Evolutionary conservation across 2,329 filamentous ascomycete species (phyloP).

Genomic region (Rutstroemia sp.): DNA sequence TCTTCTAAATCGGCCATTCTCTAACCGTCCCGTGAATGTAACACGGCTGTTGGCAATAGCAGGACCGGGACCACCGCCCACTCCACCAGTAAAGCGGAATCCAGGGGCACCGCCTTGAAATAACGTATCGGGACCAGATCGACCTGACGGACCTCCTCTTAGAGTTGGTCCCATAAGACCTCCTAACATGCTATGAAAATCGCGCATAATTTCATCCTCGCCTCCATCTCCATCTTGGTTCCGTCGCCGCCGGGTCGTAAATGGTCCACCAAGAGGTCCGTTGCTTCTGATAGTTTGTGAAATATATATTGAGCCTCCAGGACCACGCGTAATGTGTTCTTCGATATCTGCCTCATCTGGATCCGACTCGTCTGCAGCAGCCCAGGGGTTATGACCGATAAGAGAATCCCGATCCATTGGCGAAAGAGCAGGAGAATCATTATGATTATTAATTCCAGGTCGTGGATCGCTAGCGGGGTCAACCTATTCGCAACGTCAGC

Average conservation of each 20-base stretch:
- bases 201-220: slow-evolving; percentile 27
- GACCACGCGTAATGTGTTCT: slow-evolving; percentile 32
- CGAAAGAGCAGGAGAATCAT: slow-evolving; percentile 11
- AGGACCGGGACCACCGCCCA: slow-evolving; percentile 13
- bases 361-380: slow-evolving; percentile 38
- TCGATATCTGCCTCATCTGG: slow-evolving; percentile 54
- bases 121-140: slow-evolving; percentile 26
- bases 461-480: slow-evolving; percentile 56
- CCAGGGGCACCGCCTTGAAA: slow-evolving; percentile 17
- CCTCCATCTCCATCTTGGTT: background rate
- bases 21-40: slow-evolving; percentile 25
- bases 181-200: slow-evolving; percentile 39
- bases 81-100: slow-evolving; percentile 9
- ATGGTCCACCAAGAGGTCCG: background rate
- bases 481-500: slow-evolving; percentile 36
- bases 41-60: slow-evolving; percentile 22
- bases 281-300: slow-evolving; percentile 22
- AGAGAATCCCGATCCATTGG: slow-evolving; percentile 13
- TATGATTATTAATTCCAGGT: slow-evolving; percentile 24
- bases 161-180: slow-evolving; percentile 33
- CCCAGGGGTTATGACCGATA: slow-evolving; percentile 26
- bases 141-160: slow-evolving; percentile 22
- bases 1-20: slow-evolving; percentile 34
- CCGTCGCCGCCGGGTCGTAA: slow-evolving; percentile 3
- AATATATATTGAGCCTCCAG: slow-evolving; percentile 24